Conservation (phyloP, 2,329 filamentous ascomycete species). For the Chrysoporthe puriensis region DNA sequence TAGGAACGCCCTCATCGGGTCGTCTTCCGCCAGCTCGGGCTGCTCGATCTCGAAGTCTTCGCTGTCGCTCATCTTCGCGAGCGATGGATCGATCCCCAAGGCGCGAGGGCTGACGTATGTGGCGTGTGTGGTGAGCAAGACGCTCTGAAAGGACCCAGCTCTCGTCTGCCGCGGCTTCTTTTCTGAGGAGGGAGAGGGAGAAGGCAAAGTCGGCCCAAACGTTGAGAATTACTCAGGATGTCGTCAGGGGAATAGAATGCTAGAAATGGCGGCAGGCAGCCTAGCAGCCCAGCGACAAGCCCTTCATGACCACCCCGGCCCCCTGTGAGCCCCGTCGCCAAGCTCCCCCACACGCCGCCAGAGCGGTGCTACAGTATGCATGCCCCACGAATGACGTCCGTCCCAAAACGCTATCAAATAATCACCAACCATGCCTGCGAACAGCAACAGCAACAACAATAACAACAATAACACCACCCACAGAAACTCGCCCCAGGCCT, state of each 20-base stretch:
- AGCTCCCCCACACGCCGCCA: background rate
- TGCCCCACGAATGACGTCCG: slow-evolving; percentile 29
- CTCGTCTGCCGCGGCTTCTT: background rate
- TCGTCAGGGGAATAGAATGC: background rate
- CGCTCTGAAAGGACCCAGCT: background rate
- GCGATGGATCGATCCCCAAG: background rate
- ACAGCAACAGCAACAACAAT: background rate
- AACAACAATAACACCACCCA: background rate
- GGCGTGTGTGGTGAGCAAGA: background rate
- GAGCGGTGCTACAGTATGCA: no score
- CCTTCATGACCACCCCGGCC: background rate
- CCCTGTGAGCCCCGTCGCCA: background rate
- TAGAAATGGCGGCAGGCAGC: background rate
- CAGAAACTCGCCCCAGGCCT: slow-evolving; percentile 27
- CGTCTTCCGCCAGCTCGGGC: slow-evolving; percentile 61
- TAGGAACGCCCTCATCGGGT: slow-evolving; percentile 76
- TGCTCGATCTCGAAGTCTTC: slow-evolving; percentile 62
- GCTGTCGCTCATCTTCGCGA: slow-evolving; percentile 58
- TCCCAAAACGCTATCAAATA: slow-evolving; percentile 8
- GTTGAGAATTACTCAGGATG: background rate
- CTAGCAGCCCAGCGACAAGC: background rate
- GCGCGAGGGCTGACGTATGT: background rate
- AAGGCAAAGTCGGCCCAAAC: background rate
- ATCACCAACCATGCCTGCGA: slow-evolving; percentile 16
- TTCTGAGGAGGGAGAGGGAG: background rate